Evolutionary conservation across 2,329 filamentous ascomycete species (phyloP), one percentile per base, ranked within the genome.

Genomic region (Cladosporium sp.): DNA sequence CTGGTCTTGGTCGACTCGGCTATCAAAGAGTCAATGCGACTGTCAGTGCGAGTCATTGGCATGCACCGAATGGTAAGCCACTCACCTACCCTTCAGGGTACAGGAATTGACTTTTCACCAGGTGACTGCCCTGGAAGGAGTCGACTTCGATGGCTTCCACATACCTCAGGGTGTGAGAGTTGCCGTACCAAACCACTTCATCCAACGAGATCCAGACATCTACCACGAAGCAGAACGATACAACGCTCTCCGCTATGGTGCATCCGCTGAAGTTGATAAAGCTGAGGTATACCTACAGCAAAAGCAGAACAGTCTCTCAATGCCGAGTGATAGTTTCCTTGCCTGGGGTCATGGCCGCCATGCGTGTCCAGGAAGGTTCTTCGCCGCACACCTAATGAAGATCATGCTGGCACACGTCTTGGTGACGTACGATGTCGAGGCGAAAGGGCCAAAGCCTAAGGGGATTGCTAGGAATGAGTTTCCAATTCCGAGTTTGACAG

Each of bases 311-410:
- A 66, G 65, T 21, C 33, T 72, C 21, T 68, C 68, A 14, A 69
- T 68, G 28, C 72, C 72, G n/a, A 60, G 52, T 14, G 67, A 70
- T 8, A 58, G 52, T 3, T 74, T 73, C 31, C 37, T 74, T n/a
- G 26, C 68, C 4, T 74, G 73, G 50, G 71, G 70, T 1, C 67
- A 69, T 62, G 71, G 71, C 1, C 57, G 68, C 14, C 70, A 73
- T 63, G 68, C 68, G 7, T 73, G 72, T 64, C 80, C 79, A 0
- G 81, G 80, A 0, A 76, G 80, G 0, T 82, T 82, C 76, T 82
- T 82, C 67, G 80, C 80, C 11, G 73, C 74, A 28, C 78, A 80
- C 67, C 79, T 82, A 74, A 80, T 82, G 72, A 82, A 83, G 72
- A 71, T 82, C 68, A 77, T 82, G 21, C 68, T 83, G 16, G 77